Conservation (phyloP, 495 filamentous ascomycete species). For the Xylaria bambusicola region DNA sequence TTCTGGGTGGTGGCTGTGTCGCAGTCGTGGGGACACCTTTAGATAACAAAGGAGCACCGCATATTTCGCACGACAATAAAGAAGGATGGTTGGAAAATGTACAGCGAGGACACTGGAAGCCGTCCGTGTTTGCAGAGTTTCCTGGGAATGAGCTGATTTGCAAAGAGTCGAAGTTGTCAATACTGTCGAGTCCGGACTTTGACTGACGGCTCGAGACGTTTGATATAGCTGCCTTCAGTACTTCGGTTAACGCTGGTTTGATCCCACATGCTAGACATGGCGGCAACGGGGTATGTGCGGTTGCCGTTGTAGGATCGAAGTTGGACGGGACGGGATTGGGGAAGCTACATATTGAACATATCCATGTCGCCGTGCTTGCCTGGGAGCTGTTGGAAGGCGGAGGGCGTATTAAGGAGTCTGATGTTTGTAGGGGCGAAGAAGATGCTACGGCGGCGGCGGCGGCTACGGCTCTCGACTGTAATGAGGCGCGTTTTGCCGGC, state of each 20-base stretch:
- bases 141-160: constrained; percentile 19
- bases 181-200: constrained; percentile 18
- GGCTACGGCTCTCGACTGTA: constrained; percentile 46
- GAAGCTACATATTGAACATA: constrained; percentile 95
- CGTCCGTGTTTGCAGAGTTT: constrained; percentile 16
- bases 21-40: constrained; percentile 50
- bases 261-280: constrained; percentile 94
- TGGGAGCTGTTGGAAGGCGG: constrained; percentile 50
- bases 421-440: constrained; percentile 50
- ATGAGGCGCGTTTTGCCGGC: constrained; percentile 56
- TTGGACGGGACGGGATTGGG: constrained; percentile 95
- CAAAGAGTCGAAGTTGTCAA: constrained; percentile 21
- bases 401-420: constrained; percentile 51
- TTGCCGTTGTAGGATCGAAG: constrained; percentile 81
- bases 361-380: constrained; percentile 78
- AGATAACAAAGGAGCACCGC: constrained; percentile 72
- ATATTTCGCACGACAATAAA: constrained; percentile 85
- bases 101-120: constrained; percentile 79
- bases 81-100: constrained; percentile 95
- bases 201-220: constrained; percentile 59
- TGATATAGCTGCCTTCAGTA: constrained; percentile 82
- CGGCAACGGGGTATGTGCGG: constrained; percentile 70
- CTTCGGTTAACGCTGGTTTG: constrained; percentile 76
- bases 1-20: constrained; percentile 43
- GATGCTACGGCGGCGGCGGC: constrained; percentile 25